phyloP scores from a whole-genome alignment of 768 basidiomycete species.

The Russula vinacea region DNA sequence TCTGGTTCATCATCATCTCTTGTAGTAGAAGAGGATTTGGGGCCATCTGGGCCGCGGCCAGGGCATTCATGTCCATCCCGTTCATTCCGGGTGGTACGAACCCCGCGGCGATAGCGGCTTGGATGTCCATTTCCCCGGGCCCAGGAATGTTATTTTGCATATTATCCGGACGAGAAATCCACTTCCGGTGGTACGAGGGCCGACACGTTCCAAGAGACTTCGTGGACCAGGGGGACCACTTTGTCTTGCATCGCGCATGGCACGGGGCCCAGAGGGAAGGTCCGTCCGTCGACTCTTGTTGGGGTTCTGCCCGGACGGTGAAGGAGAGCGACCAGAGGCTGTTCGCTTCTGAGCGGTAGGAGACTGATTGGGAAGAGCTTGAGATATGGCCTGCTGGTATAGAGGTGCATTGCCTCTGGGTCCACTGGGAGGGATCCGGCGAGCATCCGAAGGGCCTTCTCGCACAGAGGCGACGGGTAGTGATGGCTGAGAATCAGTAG shows the following conservation, averaged over 20 bases:
- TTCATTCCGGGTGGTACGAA: constrained; percentile 36
- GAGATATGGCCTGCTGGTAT: constrained; percentile 64
- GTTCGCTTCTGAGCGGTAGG: constrained; percentile 33
- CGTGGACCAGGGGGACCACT: constrained; percentile 41
- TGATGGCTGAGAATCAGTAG: constrained; percentile 36
- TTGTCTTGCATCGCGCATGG: constrained; percentile 53
- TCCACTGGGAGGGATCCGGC: constrained; percentile 46
- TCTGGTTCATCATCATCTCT: constrained; percentile 89
- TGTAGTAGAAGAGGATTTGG: constrained; percentile 72
- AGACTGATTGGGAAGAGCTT: constrained; percentile 25
- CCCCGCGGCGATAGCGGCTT: constrained; percentile 46
- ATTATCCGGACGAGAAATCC: constrained; percentile 45
- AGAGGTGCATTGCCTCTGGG: constrained; percentile 53
- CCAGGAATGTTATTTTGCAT: constrained; percentile 71
- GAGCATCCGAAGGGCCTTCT: constrained; percentile 38
- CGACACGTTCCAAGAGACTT: constrained; percentile 81
- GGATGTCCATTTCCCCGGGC: constrained; percentile 47
- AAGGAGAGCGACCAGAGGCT: constrained; percentile 33
- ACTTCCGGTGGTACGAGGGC: constrained; percentile 32
- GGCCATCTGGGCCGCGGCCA: constrained; percentile 46
- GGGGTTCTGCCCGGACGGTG: constrained; percentile 35
- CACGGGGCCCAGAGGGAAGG: constrained; percentile 80
- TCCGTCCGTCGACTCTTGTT: constrained; percentile 73
- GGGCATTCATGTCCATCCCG: constrained; percentile 62
- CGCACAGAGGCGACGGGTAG: constrained; percentile 30